These are phyloP conservation scores for Termitomyces sp. DNA, from an alignment of 768 basidiomycete genomes.

Conservation along the genomic window DNA sequence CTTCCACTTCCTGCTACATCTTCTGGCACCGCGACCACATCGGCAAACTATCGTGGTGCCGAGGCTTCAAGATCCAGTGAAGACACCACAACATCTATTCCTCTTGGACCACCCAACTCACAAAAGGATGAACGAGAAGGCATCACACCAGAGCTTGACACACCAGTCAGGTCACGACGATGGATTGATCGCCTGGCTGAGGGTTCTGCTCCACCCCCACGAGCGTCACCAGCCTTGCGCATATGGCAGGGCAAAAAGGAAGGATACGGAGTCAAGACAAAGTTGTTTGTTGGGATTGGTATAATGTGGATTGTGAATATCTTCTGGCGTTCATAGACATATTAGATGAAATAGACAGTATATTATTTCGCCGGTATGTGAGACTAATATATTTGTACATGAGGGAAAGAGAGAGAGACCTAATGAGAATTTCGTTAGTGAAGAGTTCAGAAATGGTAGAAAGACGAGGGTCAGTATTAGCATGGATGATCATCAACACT, in stretches of 20 bases:
- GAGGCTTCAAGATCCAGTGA: slow-evolving; percentile 13
- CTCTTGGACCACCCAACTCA: slow-evolving; percentile 10
- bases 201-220: slow-evolving; percentile 18
- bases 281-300: slow-evolving; percentile 31
- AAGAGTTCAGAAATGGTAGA: not conserved
- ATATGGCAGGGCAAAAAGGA: slow-evolving; percentile 24
- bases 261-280: slow-evolving; percentile 35
- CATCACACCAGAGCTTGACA: slow-evolving; percentile 30
- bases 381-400: not conserved
- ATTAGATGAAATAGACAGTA: not conserved
- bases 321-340: slow-evolving; percentile 38
- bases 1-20: slow-evolving; percentile 10
- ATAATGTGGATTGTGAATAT: slow-evolving; percentile 64
- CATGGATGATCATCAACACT: slow-evolving; percentile 78
- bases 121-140: slow-evolving; percentile 15
- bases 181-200: slow-evolving; percentile 51
- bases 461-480: slow-evolving; percentile 69
- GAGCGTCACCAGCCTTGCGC: slow-evolving; percentile 17
- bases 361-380: not conserved
- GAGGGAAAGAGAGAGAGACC: not conserved
- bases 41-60: slow-evolving; percentile 10
- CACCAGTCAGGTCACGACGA: slow-evolving; percentile 31
- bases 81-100: slow-evolving; percentile 14
- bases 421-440: not conserved
- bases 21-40: not conserved